Evolutionary conservation across 306 rosid genomes (phyloP).

Genomic region (Fragaria nilgerrensis): DNA sequence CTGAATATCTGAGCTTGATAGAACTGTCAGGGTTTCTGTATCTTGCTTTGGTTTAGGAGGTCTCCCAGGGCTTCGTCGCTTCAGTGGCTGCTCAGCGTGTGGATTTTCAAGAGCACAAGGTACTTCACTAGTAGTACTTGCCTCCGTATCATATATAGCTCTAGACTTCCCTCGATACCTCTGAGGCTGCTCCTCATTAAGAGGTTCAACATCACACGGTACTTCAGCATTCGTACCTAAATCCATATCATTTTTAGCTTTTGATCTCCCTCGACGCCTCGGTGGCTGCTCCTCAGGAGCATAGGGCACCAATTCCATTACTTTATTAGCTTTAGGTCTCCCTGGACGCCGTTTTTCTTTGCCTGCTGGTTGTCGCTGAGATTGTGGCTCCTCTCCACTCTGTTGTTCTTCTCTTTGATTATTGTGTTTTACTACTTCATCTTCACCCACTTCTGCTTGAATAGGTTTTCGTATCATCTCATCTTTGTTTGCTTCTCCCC

Average conservation of each 20-base stretch:
- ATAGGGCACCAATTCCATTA: neutral
- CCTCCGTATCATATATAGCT: neutral
- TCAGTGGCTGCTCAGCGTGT: neutral
- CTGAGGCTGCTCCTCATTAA: neutral
- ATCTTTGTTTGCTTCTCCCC: neutral
- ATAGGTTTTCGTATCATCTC: neutral
- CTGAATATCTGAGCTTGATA: neutral
- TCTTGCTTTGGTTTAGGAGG: neutral
- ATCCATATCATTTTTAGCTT: neutral
- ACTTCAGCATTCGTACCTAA: neutral
- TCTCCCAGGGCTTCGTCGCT: constrained; percentile 12
- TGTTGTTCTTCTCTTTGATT: neutral
- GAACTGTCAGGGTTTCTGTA: neutral
- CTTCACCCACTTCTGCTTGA: neutral
- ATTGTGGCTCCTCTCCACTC: neutral
- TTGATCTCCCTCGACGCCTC: neutral
- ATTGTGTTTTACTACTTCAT: neutral
- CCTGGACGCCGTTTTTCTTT: neutral
- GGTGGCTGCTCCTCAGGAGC: neutral
- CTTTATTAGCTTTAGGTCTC: neutral
- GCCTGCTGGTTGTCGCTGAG: constrained; percentile 2
- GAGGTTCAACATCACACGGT: neutral
- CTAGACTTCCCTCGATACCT: constrained; percentile 10
- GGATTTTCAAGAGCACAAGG: neutral
- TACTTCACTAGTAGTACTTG: neutral